These are phyloP conservation scores for Quercus lobata DNA, from an alignment of 331 rosid genomes.

Conservation along the genomic window DNA sequence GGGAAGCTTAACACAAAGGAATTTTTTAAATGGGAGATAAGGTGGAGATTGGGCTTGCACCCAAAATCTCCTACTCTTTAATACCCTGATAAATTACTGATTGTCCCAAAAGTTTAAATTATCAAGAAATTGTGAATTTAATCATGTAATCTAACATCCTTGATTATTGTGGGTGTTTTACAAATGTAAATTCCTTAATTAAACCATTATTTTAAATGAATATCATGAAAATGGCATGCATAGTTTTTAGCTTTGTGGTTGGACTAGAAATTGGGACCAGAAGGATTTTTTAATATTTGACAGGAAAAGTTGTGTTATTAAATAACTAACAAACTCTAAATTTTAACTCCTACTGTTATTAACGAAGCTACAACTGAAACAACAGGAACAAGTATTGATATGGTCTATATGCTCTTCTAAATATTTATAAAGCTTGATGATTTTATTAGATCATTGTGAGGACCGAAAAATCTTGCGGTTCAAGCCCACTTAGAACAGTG, in stretches of 20 bases:
- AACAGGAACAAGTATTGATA: not conserved
- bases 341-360: not conserved
- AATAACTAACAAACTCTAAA: not conserved
- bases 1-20: rapidly evolving
- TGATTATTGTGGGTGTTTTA: not conserved
- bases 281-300: not conserved
- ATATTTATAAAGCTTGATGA: not conserved
- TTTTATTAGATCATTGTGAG: not conserved
- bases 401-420: not conserved
- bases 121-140: too few relatives aligned
- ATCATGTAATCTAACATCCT: not conserved
- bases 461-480: too few relatives aligned
- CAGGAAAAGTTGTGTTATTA: not conserved
- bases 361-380: not conserved
- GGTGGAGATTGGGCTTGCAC: too few relatives aligned
- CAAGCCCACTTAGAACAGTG: too few relatives aligned
- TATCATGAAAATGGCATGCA: too few relatives aligned
- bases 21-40: too few relatives aligned
- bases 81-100: too few relatives aligned
- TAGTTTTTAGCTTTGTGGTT: not conserved
- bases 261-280: not conserved
- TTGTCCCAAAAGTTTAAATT: too few relatives aligned
- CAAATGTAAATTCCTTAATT: not conserved
- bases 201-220: not conserved
- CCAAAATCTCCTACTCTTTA: not conserved